Base-by-base conservation (phyloP, 768 basidiomycete species). In the Astraeus odoratus region DNA sequence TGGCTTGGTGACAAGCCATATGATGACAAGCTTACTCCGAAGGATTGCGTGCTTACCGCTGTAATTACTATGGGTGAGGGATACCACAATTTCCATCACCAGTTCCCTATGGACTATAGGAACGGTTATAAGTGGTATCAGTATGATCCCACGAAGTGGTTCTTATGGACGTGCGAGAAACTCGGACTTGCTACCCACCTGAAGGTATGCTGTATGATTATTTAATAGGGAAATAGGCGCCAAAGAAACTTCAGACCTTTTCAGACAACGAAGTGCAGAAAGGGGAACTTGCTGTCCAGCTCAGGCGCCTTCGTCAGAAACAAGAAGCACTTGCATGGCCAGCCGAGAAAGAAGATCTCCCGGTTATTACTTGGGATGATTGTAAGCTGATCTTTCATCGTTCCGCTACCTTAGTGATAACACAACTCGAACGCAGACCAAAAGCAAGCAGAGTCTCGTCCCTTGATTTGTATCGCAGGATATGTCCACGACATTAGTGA, bases 61-160 rank as follows among this genome's bases (percentile, higher is more conserved):
- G 69, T 95, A 30, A 81, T 80, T 49, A 93, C 91, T n/a, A 81
- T 91, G 59, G 92, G 92, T 43, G 92, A 95, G 63, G 91, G 92
- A 18, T 95, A 95, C 70, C 92, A 95, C 74, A 95, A 95, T 67
- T 93, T 92, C 79, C 92, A 95, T 69, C 91, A 95, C 59, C 78
- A 77, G 54, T 94, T 93, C 78, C 90, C 91, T 10, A 88, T 89
- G 85, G 92, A 95, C 66, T 95, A 90, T 70, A 78, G 90, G 16
- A 92, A 92, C 60, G 90, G 90, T 43, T 88, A 93, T 73, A 88
- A 78, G 64, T 80, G 78, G 77, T 77, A 77, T 62, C 88, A 90
- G 62, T 90, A 89, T 59, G 87, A 91, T 60, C 87, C 88, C 7
- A 90, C 88, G 12, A 91, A 93, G 67, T 92, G 91, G 92, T 80